Percentiles rank a stretch among this genome's conserved stretches.
phyloP scores from a whole-genome alignment of 2,329 filamentous ascomycete genomes.

The Fonsecaea pedrosoi region DNA sequence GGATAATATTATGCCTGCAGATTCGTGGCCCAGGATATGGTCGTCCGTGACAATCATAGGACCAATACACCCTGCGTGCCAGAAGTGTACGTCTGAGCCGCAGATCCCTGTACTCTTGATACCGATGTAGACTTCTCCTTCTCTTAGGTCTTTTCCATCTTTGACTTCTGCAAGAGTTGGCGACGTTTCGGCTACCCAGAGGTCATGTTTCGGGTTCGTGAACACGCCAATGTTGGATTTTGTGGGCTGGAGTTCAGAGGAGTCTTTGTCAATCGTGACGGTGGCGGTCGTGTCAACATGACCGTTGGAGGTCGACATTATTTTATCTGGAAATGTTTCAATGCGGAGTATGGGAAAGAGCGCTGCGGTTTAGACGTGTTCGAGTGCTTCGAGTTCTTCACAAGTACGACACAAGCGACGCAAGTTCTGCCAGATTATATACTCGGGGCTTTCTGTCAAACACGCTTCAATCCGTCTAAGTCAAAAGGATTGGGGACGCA shows the following conservation, averaged over 20 bases:
- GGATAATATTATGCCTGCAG: conserved; percentile 77
- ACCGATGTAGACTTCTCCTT: conserved; percentile 84
- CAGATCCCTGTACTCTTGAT: conserved; percentile 96
- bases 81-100: conserved; percentile 96
- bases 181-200: conserved; percentile 82
- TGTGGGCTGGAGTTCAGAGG: conserved; percentile 17
- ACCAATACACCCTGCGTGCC: conserved; percentile 92
- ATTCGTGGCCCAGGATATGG: conserved; percentile 95
- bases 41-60: conserved; percentile 90
- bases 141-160: conserved; percentile 70
- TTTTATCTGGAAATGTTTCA: background rate
- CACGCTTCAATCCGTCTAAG: background rate
- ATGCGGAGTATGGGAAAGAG: background rate
- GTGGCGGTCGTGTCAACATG: conserved; percentile 1
- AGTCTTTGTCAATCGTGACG: conserved; percentile 11
- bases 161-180: conserved; percentile 78
- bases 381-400: background rate
- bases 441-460: background rate
- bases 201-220: conserved; percentile 89
- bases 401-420: background rate
- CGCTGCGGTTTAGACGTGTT: background rate
- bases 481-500: background rate
- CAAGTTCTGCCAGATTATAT: background rate
- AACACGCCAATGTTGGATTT: conserved; percentile 84
- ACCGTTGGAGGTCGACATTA: background rate